A percentile compares a stretch with the other conserved stretches of the same genome.
These are phyloP conservation scores for Cryptococcus jaspeensis DNA, from an alignment of 1,284 basidiomycete species.

Conservation along the genomic window DNA sequence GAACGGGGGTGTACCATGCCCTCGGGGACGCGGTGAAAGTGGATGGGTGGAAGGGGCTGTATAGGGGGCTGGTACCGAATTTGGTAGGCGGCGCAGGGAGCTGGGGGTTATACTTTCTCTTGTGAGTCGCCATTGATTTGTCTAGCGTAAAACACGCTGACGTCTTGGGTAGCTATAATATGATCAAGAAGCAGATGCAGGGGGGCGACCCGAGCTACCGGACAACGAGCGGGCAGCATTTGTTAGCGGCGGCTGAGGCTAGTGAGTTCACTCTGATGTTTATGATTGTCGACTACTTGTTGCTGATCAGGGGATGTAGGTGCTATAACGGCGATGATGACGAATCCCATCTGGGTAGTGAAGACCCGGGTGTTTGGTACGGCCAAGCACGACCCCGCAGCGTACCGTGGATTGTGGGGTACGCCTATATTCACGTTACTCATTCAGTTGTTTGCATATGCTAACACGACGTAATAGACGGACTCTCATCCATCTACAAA, in stretches of 20 bases:
- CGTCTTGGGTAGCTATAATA: slow-evolving; percentile 70
- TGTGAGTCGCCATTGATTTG: too few species aligned
- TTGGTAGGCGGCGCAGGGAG: slow-evolving; percentile 94
- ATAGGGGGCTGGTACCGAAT: slow-evolving; percentile 87
- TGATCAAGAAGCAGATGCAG: slow-evolving; percentile 73
- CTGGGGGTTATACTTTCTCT: slow-evolving; percentile 97
- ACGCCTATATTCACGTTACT: background rate
- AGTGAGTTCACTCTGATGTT: slow-evolving; percentile 60
- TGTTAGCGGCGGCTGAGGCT: slow-evolving; percentile 90
- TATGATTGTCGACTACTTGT: background rate
- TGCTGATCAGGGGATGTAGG: slow-evolving; percentile 55
- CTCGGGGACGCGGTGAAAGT: slow-evolving; percentile 69
- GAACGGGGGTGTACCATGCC: slow-evolving; percentile 73
- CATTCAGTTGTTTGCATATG: slow-evolving; percentile 9
- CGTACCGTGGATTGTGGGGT: slow-evolving; percentile 80
- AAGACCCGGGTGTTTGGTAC: slow-evolving; percentile 98
- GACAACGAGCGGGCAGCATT: slow-evolving; percentile 74
- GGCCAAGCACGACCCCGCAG: slow-evolving; percentile 60
- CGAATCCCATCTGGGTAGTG: slow-evolving; percentile 98
- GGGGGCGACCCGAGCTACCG: slow-evolving; percentile 46
- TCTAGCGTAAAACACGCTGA: too few species aligned
- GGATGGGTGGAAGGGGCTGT: slow-evolving; percentile 83
- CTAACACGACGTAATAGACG: slow-evolving; percentile 59
- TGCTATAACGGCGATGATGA: slow-evolving; percentile 87
- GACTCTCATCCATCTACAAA: slow-evolving; percentile 65